Percentiles rank a stretch among this genome's conserved stretches.
phyloP scores from a whole-genome alignment of 768 basidiomycete species.

The Dentipellis sp. region DNA sequence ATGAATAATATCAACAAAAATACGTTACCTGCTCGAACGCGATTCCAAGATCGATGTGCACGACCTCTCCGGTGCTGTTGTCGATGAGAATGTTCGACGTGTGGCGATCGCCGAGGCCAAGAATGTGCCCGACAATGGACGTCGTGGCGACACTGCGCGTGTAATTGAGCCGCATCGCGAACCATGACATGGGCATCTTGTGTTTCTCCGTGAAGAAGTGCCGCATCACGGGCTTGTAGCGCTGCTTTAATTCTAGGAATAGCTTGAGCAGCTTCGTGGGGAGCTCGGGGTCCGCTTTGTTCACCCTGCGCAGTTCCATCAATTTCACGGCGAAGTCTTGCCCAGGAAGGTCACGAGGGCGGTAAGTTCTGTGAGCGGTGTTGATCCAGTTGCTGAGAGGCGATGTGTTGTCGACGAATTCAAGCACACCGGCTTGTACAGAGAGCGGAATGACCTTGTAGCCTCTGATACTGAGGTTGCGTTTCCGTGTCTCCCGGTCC shows the following conservation, averaged over 20 bases:
- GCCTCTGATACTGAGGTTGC: conserved; percentile 65
- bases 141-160: conserved; percentile 88
- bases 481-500: conserved; percentile 69
- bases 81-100: conserved; percentile 89
- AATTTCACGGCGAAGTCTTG: conserved; percentile 24
- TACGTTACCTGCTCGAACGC: conserved; percentile 82
- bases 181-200: conserved; percentile 87
- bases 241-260: conserved; percentile 22
- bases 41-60: conserved; percentile 95
- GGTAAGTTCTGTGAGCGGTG: conserved; percentile 29
- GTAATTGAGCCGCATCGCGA: conserved; percentile 82
- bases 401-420: conserved; percentile 79
- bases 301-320: conserved; percentile 22
- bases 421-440: conserved; percentile 72
- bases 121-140: conserved; percentile 86
- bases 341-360: conserved; percentile 41
- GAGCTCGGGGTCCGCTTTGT: conserved; percentile 15
- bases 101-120: conserved; percentile 92
- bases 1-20: neutral
- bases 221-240: conserved; percentile 80
- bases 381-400: conserved; percentile 57
- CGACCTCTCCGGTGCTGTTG: conserved; percentile 70
- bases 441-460: conserved; percentile 89
- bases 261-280: conserved; percentile 21
- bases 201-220: conserved; percentile 91